Evolutionary conservation across 371 early-diverging fungal genomes (phyloP).

Genomic region (Mortierella sp.): DNA sequence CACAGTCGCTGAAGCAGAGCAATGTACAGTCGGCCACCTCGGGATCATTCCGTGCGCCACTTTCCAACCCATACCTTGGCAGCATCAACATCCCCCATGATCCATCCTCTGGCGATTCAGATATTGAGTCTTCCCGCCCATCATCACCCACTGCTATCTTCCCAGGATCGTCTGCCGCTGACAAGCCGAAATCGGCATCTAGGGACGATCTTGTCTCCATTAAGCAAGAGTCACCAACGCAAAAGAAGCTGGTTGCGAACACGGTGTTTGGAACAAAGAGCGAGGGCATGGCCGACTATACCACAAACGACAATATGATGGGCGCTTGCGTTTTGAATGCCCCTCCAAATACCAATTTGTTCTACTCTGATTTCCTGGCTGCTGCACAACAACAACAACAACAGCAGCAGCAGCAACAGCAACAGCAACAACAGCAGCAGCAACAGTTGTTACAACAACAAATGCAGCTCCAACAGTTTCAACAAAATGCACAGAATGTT

Average conservation of each 20-base stretch:
- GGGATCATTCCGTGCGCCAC: conserved; percentile 37
- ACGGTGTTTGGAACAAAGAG: conserved; percentile 14
- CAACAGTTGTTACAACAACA: conserved; percentile 32
- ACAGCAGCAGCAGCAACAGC: conserved; percentile 32
- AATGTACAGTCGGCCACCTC: conserved; percentile 41
- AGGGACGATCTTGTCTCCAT: conserved; percentile 29
- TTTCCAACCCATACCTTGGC: conserved; percentile 48
- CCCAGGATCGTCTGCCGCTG: conserved; percentile 13
- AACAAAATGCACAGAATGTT: conserved; percentile 35
- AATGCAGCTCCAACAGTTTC: conserved; percentile 33
- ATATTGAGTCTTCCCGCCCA: conserved; percentile 46
- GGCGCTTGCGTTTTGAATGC: conserved; percentile 11
- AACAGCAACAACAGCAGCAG: conserved; percentile 20
- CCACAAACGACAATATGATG: conserved; percentile 28
- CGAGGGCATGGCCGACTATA: conserved; percentile 23
- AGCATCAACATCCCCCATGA: conserved; percentile 54
- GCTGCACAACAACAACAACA: conserved; percentile 41
- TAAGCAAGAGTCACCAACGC: conserved; percentile 43
- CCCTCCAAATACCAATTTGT: conserved; percentile 27
- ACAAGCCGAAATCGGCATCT: conserved; percentile 14
- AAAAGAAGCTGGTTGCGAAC: conserved; percentile 35
- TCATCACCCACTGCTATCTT: conserved; percentile 43
- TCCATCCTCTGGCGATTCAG: conserved; percentile 52
- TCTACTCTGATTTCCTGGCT: conserved; percentile 46
- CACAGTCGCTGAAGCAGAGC: conserved; percentile 29